Base-by-base conservation (phyloP, 108 stramenopile genomes). In the Skeletonema grethae region DNA sequence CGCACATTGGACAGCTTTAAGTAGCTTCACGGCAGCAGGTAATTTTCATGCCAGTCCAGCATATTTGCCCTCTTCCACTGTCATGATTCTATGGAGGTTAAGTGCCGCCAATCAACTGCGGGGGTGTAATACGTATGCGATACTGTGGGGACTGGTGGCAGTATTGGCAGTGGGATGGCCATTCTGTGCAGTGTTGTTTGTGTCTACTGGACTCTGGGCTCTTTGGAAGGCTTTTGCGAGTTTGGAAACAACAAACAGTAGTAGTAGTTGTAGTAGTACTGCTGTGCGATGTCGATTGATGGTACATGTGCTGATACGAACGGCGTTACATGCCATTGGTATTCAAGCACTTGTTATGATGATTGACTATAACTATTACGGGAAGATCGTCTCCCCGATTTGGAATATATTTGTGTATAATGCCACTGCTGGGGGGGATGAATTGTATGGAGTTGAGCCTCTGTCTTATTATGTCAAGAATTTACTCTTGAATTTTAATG, bases 361-460 rank as follows among this genome's bases (percentile, higher is more conserved):
- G n/a, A 63, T 88, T 24, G 94, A 95, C 73, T 79, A 76, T 56
- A 31, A 78, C 32, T 73, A 86, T 12, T 95, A 95, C 39, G 87
- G 87, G 0, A 16, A 34, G 13, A 63, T 71, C 3, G 75, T 85
- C 1, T 95, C 86, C 5, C 89, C 94, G 8, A 83, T 70, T 28
- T 82, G 75, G 79, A 92, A 95, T 64, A 95, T 95, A 11, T 88
- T 95, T 57, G 63, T 65, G 0, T 95, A 95, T 74, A 95, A 95
- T 72, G 86, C 89, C 24, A 69, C 83, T 32, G 75, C 77, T n/a
- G 95, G 92, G 20, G 93, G 94, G 16, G 94, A 96, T 76, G 97
- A 97, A 58, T 81, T 99, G 25, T 99, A 99, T 72, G 99, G 99
- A 28, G 80, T 97, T 5, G 98, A 99, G 77, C 96, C 97, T 12